phyloP scores from a whole-genome alignment of 2,329 filamentous ascomycete species.

The Botryotinia calthae region DNA sequence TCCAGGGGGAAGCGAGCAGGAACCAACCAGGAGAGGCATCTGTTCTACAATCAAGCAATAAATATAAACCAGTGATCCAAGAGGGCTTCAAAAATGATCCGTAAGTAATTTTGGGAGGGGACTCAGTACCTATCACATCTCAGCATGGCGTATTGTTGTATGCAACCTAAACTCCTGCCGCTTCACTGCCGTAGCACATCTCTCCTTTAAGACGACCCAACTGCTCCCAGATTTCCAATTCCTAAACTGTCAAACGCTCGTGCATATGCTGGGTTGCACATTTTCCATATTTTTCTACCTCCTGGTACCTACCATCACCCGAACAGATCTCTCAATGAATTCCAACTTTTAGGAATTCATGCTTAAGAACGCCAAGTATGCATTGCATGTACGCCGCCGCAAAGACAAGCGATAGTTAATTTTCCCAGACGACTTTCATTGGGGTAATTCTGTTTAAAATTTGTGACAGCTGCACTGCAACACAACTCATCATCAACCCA shows the following conservation, averaged over 20 bases:
- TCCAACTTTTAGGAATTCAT: not conserved
- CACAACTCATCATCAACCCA: conserved; percentile 9
- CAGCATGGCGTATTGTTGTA: conserved; percentile 1
- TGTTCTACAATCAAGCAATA: not conserved
- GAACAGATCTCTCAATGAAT: not conserved
- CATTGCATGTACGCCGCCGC: conserved; percentile 7
- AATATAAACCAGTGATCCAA: not conserved
- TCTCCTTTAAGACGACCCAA: not conserved
- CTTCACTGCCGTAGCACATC: conserved; percentile 12
- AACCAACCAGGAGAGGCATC: not conserved
- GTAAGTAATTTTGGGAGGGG: not conserved
- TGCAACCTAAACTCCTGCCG: conserved; percentile 12
- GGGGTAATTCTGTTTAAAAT: not conserved
- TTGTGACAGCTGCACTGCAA: conserved; percentile 16
- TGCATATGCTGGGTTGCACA: conserved; percentile 16
- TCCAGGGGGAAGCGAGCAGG: conserved; percentile 6
- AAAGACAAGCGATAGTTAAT: not conserved
- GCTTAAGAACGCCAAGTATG: conserved; percentile 1
- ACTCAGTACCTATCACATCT: not conserved
- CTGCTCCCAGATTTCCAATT: conserved; percentile 10
- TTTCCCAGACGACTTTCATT: not conserved
- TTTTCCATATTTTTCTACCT: not conserved
- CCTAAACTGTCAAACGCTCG: conserved; percentile 14
- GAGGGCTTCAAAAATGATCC: not conserved
- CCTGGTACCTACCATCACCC: not conserved